A percentile compares a stretch with the other conserved stretches of the same genome.
phyloP scores from a whole-genome alignment of 1,284 basidiomycete species.

The Moniliella sp. region DNA sequence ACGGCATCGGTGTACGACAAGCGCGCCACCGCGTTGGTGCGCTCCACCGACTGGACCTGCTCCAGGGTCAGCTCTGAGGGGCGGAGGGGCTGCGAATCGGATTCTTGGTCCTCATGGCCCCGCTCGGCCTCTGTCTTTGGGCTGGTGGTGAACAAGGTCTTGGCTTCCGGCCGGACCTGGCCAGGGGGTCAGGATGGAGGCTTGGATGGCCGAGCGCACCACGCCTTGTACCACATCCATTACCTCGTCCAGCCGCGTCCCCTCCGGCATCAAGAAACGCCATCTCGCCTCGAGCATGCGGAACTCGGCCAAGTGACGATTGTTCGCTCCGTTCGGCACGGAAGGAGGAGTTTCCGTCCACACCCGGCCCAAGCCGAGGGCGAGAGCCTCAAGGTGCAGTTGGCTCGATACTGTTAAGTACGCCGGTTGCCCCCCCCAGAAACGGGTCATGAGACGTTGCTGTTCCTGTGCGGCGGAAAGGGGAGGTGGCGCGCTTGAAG shows the following conservation, averaged over 20 bases:
- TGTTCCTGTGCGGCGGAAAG: background rate
- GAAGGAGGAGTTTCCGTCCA: constrained; percentile 74
- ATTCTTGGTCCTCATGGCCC: too few species aligned
- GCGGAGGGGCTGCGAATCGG: too few species aligned
- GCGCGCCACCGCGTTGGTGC: constrained; percentile 46
- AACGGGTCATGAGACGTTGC: constrained; percentile 3
- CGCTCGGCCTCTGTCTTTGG: too few species aligned
- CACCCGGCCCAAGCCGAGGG: constrained; percentile 51
- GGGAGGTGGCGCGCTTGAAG: background rate
- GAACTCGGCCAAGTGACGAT: constrained; percentile 84
- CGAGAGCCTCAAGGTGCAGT: constrained; percentile 74
- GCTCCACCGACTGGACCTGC: too few species aligned
- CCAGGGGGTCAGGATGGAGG: constrained; percentile 7
- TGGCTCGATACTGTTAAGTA: constrained; percentile 85
- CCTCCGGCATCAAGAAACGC: constrained; percentile 34
- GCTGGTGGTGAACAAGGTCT: too few species aligned
- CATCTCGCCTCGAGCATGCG: constrained; percentile 97
- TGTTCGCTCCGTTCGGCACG: too few species aligned
- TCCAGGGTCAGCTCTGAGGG: too few species aligned
- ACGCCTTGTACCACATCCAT: constrained; percentile 11
- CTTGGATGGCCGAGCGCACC: constrained; percentile 6
- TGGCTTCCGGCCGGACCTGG: too few species aligned
- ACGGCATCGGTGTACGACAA: constrained; percentile 50
- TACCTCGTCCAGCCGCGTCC: constrained; percentile 1
- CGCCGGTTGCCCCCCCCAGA: constrained; percentile 39